These are phyloP conservation scores for Xerocomellus intermedius DNA, from an alignment of 768 basidiomycete species.

Conservation along the genomic window DNA sequence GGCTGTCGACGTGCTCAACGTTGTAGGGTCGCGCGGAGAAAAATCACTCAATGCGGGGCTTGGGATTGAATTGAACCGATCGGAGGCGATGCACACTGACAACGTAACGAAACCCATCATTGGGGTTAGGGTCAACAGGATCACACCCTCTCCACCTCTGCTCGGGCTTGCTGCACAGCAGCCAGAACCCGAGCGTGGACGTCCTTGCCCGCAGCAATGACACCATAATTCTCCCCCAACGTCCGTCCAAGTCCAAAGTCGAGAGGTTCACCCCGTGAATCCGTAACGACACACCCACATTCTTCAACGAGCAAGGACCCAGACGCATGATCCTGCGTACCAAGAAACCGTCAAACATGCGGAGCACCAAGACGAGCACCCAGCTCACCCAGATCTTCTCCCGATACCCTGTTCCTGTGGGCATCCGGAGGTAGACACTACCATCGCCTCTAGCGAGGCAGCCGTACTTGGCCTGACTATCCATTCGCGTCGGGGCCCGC, in stretches of 20 bases:
- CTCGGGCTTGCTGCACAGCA: constrained; percentile 64
- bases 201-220: constrained; percentile 77
- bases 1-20: too few relatives aligned
- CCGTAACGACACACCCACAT: constrained; percentile 85
- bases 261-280: constrained; percentile 74
- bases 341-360: not conserved
- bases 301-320: constrained; percentile 84
- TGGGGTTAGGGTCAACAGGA: not conserved
- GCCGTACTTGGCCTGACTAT: constrained; percentile 94
- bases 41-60: too few relatives aligned
- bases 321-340: constrained; percentile 79
- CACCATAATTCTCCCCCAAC: constrained; percentile 81
- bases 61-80: too few relatives aligned
- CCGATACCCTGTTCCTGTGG: constrained; percentile 70
- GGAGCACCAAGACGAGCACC: too few relatives aligned
- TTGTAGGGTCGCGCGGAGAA: too few relatives aligned
- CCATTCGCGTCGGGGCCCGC: constrained; percentile 75
- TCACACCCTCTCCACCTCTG: constrained; percentile 6
- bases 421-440: constrained; percentile 77
- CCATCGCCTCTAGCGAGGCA: constrained; percentile 86
- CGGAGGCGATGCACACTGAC: not conserved
- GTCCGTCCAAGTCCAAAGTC: constrained; percentile 88
- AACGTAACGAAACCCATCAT: not conserved
- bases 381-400: constrained; percentile 93
- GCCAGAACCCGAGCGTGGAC: constrained; percentile 67